phyloP scores from a whole-genome alignment of 106 monocot genomes.

The Platanthera guangdongensis region DNA sequence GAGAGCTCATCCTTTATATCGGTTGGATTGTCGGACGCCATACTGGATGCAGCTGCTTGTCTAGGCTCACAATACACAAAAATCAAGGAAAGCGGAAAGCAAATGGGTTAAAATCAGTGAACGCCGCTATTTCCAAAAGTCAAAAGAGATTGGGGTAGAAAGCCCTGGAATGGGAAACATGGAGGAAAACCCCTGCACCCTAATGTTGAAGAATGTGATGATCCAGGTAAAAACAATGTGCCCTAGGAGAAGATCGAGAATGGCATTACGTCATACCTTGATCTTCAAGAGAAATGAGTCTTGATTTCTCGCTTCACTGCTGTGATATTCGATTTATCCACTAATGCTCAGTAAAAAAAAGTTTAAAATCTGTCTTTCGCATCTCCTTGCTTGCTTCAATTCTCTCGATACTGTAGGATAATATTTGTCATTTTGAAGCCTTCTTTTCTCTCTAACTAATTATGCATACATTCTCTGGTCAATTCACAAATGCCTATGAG shows the following conservation, averaged over 20 bases:
- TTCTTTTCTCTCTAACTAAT: too few relatives aligned
- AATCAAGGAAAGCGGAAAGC: not conserved
- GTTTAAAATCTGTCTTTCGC: too few relatives aligned
- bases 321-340: not conserved
- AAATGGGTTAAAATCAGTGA: not conserved
- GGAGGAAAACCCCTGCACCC: not conserved
- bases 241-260: not conserved
- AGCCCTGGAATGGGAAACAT: not conserved
- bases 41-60: not conserved
- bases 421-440: too few relatives aligned
- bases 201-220: not conserved
- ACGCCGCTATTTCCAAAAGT: not conserved
- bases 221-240: not conserved
- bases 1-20: slow-evolving; percentile 24
- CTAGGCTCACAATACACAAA: not conserved
- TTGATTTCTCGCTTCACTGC: not conserved
- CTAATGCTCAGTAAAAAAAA: too few relatives aligned
- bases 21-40: slow-evolving; percentile 14
- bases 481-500: too few relatives aligned
- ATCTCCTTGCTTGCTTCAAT: too few relatives aligned
- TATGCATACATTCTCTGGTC: too few relatives aligned
- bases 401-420: too few relatives aligned
- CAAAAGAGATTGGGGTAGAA: not conserved
- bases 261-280: not conserved
- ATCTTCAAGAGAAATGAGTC: not conserved